Conservation (phyloP, 352 stramenopile species). For the Albugo candida region DNA sequence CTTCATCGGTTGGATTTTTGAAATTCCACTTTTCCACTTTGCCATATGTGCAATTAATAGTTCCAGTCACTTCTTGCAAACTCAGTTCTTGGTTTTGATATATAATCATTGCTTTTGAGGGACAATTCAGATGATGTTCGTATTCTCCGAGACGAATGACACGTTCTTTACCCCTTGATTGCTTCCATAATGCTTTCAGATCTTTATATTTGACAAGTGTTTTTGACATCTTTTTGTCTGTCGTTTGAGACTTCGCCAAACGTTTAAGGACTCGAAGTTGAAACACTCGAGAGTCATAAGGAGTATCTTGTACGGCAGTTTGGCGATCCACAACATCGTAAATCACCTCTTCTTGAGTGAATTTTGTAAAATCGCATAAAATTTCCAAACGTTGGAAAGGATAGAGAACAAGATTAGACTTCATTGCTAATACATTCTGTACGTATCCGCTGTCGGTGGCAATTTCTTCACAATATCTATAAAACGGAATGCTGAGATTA, state of each 20-base stretch:
- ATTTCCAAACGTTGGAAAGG: conserved; percentile 38
- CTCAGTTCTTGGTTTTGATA: conserved; percentile 36
- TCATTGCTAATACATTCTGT: conserved; percentile 11
- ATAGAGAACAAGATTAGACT: conserved; percentile 18
- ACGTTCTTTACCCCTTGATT: conserved; percentile 27
- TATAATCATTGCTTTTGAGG: conserved; percentile 20
- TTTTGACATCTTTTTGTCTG: conserved; percentile 14
- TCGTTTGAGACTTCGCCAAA: conserved; percentile 13
- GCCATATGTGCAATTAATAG: conserved; percentile 34
- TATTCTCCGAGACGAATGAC: conserved; percentile 33
- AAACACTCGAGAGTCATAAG: conserved; percentile 32
- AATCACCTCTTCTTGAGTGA: conserved; percentile 15
- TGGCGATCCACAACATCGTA: conserved; percentile 26
- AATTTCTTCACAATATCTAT: conserved; percentile 32
- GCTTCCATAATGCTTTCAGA: conserved; percentile 27
- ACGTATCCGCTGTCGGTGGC: conserved; percentile 49
- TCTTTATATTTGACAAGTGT: conserved; percentile 24
- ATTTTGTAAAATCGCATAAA: conserved; percentile 31
- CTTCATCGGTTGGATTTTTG: conserved; percentile 54
- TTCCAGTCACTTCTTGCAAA: conserved; percentile 22
- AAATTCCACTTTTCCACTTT: conserved; percentile 68
- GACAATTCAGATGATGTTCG: conserved; percentile 20
- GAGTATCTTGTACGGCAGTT: conserved; percentile 18
- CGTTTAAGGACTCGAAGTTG: conserved; percentile 20
- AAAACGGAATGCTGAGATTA: conserved; percentile 53